These are phyloP conservation scores for Ceratocystis lukuohia DNA, from an alignment of 2,329 filamentous ascomycete species.

Conservation along the genomic window DNA sequence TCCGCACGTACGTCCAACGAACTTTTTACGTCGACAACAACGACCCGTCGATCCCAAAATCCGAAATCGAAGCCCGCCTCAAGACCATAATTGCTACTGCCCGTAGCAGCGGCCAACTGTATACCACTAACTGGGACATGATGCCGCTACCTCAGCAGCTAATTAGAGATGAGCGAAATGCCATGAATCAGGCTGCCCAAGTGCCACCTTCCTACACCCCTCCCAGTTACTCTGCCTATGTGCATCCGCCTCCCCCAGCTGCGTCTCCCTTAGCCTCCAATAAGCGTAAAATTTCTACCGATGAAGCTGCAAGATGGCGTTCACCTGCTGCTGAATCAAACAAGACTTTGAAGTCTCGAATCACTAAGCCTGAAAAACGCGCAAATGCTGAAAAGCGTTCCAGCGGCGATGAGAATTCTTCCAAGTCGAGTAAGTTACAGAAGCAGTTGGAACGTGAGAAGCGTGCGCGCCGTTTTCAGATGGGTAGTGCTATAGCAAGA, in stretches of 20 bases:
- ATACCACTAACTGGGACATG: conserved; percentile 66
- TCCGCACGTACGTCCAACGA: conserved; percentile 77
- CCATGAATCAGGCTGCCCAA: conserved; percentile 8
- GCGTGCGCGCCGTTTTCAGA: conserved; percentile 76
- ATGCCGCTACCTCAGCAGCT: conserved; percentile 77
- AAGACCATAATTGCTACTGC: conserved; percentile 75
- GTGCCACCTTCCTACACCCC: conserved; percentile 19
- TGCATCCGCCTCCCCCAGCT: conserved; percentile 14
- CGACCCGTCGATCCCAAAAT: conserved; percentile 44
- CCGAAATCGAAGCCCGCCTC: conserved; percentile 71
- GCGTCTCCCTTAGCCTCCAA: conserved; percentile 24
- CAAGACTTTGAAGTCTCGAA: conserved; percentile 20
- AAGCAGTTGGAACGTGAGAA: conserved; percentile 73
- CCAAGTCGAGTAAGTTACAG: conserved; percentile 72
- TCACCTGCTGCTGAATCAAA: conserved; percentile 11
- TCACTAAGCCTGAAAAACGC: conserved; percentile 31
- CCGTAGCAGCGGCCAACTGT: conserved; percentile 58
- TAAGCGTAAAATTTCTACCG: conserved; percentile 37
- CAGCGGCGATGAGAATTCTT: conserved; percentile 34
- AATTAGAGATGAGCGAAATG: conserved; percentile 54
- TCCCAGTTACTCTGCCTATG: conserved; percentile 22
- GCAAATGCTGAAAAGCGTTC: conserved; percentile 28
- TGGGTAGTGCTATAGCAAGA: conserved; percentile 38
- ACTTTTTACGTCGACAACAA: conserved; percentile 68
- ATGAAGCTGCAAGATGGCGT: conserved; percentile 44